Evolutionary conservation across 192 early-diverging fungal genomes (phyloP).

Genomic region (Podila epigama): DNA sequence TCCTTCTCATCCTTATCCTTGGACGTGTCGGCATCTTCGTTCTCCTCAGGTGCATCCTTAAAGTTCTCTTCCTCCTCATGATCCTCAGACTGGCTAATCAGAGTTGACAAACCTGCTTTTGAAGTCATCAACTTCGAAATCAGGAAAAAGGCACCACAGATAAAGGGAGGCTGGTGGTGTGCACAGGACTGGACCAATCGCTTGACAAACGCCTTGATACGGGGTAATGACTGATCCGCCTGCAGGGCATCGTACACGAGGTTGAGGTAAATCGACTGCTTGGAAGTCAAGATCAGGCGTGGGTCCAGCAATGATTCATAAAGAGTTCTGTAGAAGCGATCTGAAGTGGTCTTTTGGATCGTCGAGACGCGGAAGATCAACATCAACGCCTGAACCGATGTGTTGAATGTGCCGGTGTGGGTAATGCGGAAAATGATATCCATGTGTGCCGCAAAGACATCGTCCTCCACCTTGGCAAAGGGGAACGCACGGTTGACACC

Average conservation of each 20-base stretch:
- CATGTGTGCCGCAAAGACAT: slow-evolving; percentile 78
- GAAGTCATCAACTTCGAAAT: slow-evolving; percentile 69
- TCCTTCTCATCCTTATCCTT: slow-evolving; percentile 61
- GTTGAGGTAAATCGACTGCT: slow-evolving; percentile 95
- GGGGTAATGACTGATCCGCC: slow-evolving; percentile 68
- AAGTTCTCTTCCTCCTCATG: slow-evolving; percentile 71
- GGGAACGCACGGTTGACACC: slow-evolving; percentile 97
- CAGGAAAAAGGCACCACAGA: slow-evolving; percentile 86
- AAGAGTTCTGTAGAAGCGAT: slow-evolving; percentile 91
- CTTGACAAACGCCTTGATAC: slow-evolving; percentile 89
- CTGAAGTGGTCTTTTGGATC: slow-evolving; percentile 59
- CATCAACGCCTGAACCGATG: slow-evolving; percentile 90
- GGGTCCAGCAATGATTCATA: slow-evolving; percentile 90
- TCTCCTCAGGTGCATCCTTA: slow-evolving; percentile 68
- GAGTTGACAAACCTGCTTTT: slow-evolving; percentile 63
- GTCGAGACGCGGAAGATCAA: slow-evolving; percentile 82
- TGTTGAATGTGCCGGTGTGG: slow-evolving; percentile 91
- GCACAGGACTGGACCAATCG: slow-evolving; percentile 83
- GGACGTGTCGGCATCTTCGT: no score
- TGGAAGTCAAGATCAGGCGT: slow-evolving; percentile 76
- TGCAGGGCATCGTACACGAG: slow-evolving; percentile 86
- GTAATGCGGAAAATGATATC: slow-evolving; percentile 91
- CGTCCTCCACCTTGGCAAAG: slow-evolving; percentile 83
- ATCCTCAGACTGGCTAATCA: slow-evolving; percentile 78
- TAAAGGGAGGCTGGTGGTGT: slow-evolving; percentile 80